Conservation (phyloP, 371 early-diverging fungal species). For the Homolaphlyctis polyrhiza region DNA sequence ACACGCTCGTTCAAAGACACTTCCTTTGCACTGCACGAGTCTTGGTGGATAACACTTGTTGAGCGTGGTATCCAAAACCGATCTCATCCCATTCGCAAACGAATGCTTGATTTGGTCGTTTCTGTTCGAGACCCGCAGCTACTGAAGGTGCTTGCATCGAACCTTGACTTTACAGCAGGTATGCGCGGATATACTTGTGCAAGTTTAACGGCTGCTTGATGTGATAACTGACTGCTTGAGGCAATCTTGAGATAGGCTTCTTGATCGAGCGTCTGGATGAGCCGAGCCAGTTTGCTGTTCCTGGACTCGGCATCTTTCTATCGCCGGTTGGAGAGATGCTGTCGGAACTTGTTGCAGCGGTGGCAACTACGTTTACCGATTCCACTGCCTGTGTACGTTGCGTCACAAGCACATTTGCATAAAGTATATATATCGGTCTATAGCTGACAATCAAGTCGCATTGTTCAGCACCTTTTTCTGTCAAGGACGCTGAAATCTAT, state of each 20-base stretch:
- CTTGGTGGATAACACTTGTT: slow-evolving; percentile 22
- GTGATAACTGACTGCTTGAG: neutral
- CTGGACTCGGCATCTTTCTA: slow-evolving; percentile 18
- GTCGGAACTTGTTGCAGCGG: slow-evolving; percentile 5
- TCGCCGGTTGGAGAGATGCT: slow-evolving; percentile 22
- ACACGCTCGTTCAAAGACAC: neutral
- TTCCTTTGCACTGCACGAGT: slow-evolving; percentile 1
- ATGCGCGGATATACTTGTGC: no score
- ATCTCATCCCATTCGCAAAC: slow-evolving; percentile 15
- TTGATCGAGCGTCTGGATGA: slow-evolving; percentile 8
- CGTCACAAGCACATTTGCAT: no score
- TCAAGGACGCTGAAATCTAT: neutral
- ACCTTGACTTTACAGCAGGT: neutral
- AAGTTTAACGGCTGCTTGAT: neutral
- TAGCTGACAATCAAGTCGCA: no score
- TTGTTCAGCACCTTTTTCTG: neutral
- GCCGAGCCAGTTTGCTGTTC: slow-evolving; percentile 11
- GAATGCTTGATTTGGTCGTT: slow-evolving; percentile 18
- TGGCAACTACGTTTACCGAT: neutral
- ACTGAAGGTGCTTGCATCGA: neutral
- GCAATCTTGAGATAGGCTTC: neutral
- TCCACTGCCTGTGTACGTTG: no score
- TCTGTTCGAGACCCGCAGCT: neutral
- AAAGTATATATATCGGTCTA: no score
- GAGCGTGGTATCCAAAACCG: slow-evolving; percentile 17